These are phyloP conservation scores for Alnus glutinosa DNA, from an alignment of 306 rosid species.

Conservation along the genomic window DNA sequence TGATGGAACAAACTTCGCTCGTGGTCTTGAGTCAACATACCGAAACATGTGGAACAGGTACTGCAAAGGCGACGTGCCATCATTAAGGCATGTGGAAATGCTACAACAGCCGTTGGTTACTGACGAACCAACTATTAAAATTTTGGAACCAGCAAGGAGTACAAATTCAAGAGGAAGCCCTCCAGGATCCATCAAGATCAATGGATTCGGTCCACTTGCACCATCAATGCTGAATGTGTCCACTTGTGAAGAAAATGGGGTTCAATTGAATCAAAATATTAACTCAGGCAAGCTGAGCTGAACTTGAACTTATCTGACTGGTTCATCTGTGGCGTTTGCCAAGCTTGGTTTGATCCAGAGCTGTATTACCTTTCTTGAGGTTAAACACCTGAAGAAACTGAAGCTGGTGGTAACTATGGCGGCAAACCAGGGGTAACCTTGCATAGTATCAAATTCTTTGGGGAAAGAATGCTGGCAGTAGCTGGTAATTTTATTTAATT, in stretches of 20 bases:
- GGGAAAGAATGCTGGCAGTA: conserved; percentile 30
- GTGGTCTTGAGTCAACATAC: conserved; percentile 67
- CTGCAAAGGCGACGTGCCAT: conserved; percentile 91
- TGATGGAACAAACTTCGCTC: conserved; percentile 68
- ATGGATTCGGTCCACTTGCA: conserved; percentile 52
- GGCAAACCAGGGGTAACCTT: conserved; percentile 19
- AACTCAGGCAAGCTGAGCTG: conserved; percentile 38
- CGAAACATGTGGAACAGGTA: conserved; percentile 84
- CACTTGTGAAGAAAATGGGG: conserved; percentile 64
- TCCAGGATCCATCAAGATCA: conserved; percentile 54
- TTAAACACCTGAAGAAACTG: conserved; percentile 35
- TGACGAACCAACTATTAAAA: conserved; percentile 32
- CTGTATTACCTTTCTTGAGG: conserved; percentile 31
- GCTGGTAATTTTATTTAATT: conserved; percentile 17
- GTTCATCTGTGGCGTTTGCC: conserved; percentile 6
- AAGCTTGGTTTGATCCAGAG: conserved; percentile 34
- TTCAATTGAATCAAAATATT: conserved; percentile 38
- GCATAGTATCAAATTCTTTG: conserved; percentile 40
- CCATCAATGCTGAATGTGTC: conserved; percentile 28
- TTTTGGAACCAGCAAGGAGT: conserved; percentile 35
- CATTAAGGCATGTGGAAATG: conserved; percentile 58
- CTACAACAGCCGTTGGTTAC: conserved; percentile 40
- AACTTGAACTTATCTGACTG: conserved; percentile 34
- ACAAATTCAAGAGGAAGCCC: conserved; percentile 38
- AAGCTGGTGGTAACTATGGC: conserved; percentile 24